A percentile compares a stretch with the other conserved stretches of the same genome.
Evolutionary conservation across 305 asterid species (phyloP).

Genomic region (Solanum aculeatissimum): DNA sequence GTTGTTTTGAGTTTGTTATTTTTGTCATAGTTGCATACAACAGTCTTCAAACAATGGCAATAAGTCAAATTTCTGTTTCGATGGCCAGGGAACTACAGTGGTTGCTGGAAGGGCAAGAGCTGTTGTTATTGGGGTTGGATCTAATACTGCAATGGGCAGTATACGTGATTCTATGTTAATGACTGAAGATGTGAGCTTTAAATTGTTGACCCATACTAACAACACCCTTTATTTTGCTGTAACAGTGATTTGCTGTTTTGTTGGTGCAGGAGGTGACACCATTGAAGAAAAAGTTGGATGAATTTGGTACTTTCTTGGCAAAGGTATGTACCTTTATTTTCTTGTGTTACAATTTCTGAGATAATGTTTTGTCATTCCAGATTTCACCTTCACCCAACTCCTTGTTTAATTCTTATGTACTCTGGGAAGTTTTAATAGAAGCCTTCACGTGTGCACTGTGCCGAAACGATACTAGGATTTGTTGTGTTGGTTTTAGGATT

Average conservation of each 20-base stretch:
- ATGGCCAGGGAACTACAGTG: slow-evolving; percentile 82
- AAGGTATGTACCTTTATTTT: slow-evolving; percentile 31
- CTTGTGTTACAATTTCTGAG: neutral
- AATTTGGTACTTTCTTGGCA: slow-evolving; percentile 85
- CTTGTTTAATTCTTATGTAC: neutral
- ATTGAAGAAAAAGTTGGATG: slow-evolving; percentile 93
- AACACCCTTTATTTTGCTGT: neutral
- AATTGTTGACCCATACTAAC: neutral
- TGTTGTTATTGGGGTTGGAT: slow-evolving; percentile 84
- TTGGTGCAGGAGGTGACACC: slow-evolving; percentile 85
- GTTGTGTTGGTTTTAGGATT: neutral
- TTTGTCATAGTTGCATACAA: neutral
- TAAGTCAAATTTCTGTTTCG: slow-evolving; percentile 3
- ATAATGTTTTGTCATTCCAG: neutral
- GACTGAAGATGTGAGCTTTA: slow-evolving; percentile 76
- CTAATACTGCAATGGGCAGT: slow-evolving; percentile 99
- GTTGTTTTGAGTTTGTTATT: neutral
- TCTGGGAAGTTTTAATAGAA: neutral
- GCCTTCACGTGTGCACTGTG: neutral
- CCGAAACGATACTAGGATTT: neutral
- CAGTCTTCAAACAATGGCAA: neutral
- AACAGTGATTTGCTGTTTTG: neutral
- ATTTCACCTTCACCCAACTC: neutral
- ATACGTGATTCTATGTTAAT: slow-evolving; percentile 94
- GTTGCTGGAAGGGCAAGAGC: slow-evolving; percentile 98